Evolutionary conservation across 2,329 filamentous ascomycete genomes (phyloP), one percentile per base, ranked within the genome.

Genomic region (Fusarium compactum): DNA sequence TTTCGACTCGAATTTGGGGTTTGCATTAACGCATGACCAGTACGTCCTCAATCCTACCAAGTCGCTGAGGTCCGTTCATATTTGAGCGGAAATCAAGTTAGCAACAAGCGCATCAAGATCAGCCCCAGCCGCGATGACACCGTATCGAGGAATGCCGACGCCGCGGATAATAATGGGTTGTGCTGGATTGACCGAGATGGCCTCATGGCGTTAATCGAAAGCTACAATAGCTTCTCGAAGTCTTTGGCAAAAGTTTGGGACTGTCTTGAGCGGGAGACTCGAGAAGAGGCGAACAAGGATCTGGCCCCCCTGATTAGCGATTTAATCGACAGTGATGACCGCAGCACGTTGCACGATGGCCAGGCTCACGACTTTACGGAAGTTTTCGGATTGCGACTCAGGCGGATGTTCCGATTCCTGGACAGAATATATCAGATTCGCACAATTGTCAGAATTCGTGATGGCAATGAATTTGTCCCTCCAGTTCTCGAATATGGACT

Each of bases 21-120:
- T 27, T 50, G 16, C 34, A 41, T 58, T 68, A 44, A 66, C 55
- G 59, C 46, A 15, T 11, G n/a, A 16, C 24, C 25, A 78, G 76
- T 77, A 16, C 57, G 65, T 30, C 70, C 70, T n/a, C 69, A 69
- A 32, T 70, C 75, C 15, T 73, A 76, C 15, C 67, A 62, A 34
- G 63, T 77, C 18, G 68, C 70, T 15, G 76, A 78, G 34, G 58
- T 65, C 41, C 75, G 70, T 22, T 71, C 72, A 16, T 72, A 73
- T 40, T 58, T 74, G 43, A 50, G 53, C 14, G 66, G 66, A 22
- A 57, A 65, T 27, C 60, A 78, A 58, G 67, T 73, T 22, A 54
- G 67, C 55, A 76, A 69, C 60, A 78, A 79, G 65, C 74, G 76
- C 20, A 54, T 69, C 62, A 78, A 76, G 57, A 58, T 78, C 24